Evolutionary conservation across 495 filamentous ascomycete species (phyloP), one percentile per base, ranked within the genome.

Genomic region (Rostrohypoxylon terebratum): DNA sequence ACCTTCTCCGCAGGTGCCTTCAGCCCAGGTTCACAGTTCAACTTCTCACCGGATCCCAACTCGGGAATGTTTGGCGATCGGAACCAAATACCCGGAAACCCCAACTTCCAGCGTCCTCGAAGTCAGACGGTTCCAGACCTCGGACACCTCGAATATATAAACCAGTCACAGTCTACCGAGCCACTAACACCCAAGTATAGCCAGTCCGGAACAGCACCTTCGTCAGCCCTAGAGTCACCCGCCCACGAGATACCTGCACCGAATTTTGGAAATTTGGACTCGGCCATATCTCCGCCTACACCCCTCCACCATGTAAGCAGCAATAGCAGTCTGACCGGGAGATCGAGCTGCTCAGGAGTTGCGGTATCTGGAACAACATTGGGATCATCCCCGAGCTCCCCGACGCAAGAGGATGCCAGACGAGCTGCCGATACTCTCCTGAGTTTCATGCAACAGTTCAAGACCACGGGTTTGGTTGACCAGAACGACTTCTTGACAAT

Each of bases 81-180:
- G 18, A 89, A 89, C 66, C 90, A 91, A 59, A 63, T 77, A 5
- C 68, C 75, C 11, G 74, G 74, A 53, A 87, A 85, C 34, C 84
- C 84, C 68, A 84, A 85, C 62, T 90, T 89, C 73, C 88, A 92
- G 69, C 88, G 94, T 36, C 94, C 93, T 25, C 89, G 96, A 77
- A 96, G 94, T 79, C 94, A 97, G 80, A 98, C 96, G 0, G 96
- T 97, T 60, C 94, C 96, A 25, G 87, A 90, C 28, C 80, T 91
- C 59, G 74, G 71, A 23, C 92, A 96, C 72, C 86, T 92, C 4
- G 89, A 88, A 53, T 90, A 92, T 75, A 87, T 93, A 73, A 88
- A 91, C 45, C 86, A 89, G 60, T 80, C 89, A 20, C 84, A 90
- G 54, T 80, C 84, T 2, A 84, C 86, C 11, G 91, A 94, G 42